Base-by-base conservation (phyloP, 2,329 filamentous ascomycete genomes). In the Colletotrichum scovillei region DNA sequence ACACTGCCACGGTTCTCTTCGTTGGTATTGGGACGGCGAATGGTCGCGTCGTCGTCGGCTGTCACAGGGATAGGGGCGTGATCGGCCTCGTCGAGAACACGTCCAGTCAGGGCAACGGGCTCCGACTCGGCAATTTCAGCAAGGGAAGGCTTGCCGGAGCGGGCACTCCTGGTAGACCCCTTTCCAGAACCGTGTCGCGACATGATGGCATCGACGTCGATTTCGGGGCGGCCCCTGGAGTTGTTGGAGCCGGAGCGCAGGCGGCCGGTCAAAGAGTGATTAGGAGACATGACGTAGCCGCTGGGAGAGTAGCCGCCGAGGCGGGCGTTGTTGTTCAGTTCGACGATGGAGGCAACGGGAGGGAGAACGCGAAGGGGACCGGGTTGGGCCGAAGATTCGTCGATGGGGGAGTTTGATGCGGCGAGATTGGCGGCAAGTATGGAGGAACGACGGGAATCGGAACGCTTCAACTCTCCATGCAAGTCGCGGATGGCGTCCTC, bases 401-500 rank as follows among this genome's bases (percentile, higher is more conserved):
- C 73, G 35, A 74, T 68, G 55, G 66, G 76, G 73, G 71, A 76
- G 78, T 75, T 62, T 64, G 67, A 77, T 76, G 32, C 69, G 76
- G 56, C 78, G 74, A 86, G 80, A 67, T 84, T 86, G 58, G 86
- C 85, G 24, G 88, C 90, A 57, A 90, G 85, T 63, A 91, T 85
- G 9, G 91, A 93, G 2, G 91, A 92, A 71, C 89, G 87, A 74
- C 90, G 87, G 79, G 91, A 94, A 79, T 93, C 92, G 79, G 87
- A 90, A 76, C 90, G 88, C 82, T 94, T 94, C 79, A 93, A 85
- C 81, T 94, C 91, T 74, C 90, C 86, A 81, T 94, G 91, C 76
- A 94, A 86, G 78, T 92, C 90, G 72, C 92, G 89, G 77, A 95
- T 95, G 77, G 94, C 93, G 84, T 93, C 90, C 78, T 93, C 93